A percentile compares a stretch with the other conserved stretches of the same genome.
phyloP scores from a whole-genome alignment of 768 basidiomycete genomes.

The Lactarius deliciosus region DNA sequence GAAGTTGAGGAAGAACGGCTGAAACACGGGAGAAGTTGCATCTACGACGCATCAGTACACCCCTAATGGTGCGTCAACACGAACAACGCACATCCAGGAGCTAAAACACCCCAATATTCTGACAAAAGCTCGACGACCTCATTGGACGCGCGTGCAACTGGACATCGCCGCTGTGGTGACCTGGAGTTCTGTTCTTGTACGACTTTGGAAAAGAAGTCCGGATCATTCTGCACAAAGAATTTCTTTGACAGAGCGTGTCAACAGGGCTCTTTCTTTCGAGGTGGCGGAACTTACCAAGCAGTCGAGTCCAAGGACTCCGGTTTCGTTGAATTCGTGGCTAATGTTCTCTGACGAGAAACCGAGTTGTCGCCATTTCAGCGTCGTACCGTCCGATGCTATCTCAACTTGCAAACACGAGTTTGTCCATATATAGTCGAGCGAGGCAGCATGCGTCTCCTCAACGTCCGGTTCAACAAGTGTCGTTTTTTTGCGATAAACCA shows the following conservation, averaged over 20 bases:
- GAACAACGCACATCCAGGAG: slow-evolving; percentile 68
- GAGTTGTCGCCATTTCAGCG: slow-evolving; percentile 71
- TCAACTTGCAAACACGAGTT: slow-evolving; percentile 57
- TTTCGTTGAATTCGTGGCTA: slow-evolving; percentile 70
- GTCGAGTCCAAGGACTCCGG: slow-evolving; percentile 79
- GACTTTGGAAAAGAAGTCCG: slow-evolving; percentile 75
- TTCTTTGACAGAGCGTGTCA: slow-evolving; percentile 41
- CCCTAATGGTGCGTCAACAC: not conserved
- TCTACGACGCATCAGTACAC: slow-evolving; percentile 42
- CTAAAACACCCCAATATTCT: slow-evolving; percentile 83
- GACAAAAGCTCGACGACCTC: slow-evolving; percentile 82
- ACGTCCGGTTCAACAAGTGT: slow-evolving; percentile 69
- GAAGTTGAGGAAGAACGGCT: slow-evolving; percentile 87
- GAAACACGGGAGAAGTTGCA: slow-evolving; percentile 76
- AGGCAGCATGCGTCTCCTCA: slow-evolving; percentile 55
- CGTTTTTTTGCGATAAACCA: slow-evolving; percentile 78
- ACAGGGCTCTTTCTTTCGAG: not conserved
- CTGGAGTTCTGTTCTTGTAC: slow-evolving; percentile 79
- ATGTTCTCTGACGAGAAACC: slow-evolving; percentile 79
- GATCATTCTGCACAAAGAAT: slow-evolving; percentile 65
- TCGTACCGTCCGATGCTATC: slow-evolving; percentile 46
- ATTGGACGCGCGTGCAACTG: slow-evolving; percentile 79
- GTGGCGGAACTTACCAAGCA: slow-evolving; percentile 56
- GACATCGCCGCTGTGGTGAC: slow-evolving; percentile 72
- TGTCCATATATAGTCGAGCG: slow-evolving; percentile 69